Base-by-base conservation (phyloP, 768 basidiomycete genomes). In the Naganishia onofrii region DNA sequence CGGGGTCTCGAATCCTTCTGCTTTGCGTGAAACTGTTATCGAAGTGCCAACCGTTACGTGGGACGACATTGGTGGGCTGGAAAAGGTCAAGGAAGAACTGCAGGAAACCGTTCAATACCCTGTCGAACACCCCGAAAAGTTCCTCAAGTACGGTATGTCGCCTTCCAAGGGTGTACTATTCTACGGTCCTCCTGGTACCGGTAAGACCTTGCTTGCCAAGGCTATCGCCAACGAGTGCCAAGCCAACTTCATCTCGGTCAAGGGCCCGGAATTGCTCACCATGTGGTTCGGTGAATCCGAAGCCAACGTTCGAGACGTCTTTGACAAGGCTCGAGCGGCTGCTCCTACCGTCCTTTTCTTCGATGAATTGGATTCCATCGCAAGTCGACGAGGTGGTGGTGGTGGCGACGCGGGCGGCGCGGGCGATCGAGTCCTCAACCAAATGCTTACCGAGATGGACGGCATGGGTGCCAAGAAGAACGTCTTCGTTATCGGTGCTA, bases 291-390 rank as follows among this genome's bases (percentile, higher is more conserved):
- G 94, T 70, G 94, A 96, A 81, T 94, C 92, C 13, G 94, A 99
- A 84, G 96, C 95, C 74, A 99, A 99, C 78, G 96, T 99, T 72
- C 92, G 96, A 76, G 95, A 98, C 76, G 93, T 98, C 73, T 99
- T 99, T 82, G 96, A 99, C 87, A 98, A 98, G 84, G 96, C 96
- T 34, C 92, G 96, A 75, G 96, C 96, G 21, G 96, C 96, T 9
- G 95, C 96, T 31, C 96, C 96, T 67, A 98, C 96, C 80, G 96
- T 99, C 76, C 96, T 99, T 93, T 99, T 99, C 91, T 99, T 99
- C 83, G 96, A 99, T 77, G 96, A 99, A 82, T 85, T 99, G 81
- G 96, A 99, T 82, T 96, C 95, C 19, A 98, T 99, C 77, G 96
- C 96, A 55, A 98, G 98, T 84, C 87, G 93, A 66, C 92, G 96